These are phyloP conservation scores for Chlamydomonas schloesseri DNA, from an alignment of 139 green algal species.

Conservation along the genomic window DNA sequence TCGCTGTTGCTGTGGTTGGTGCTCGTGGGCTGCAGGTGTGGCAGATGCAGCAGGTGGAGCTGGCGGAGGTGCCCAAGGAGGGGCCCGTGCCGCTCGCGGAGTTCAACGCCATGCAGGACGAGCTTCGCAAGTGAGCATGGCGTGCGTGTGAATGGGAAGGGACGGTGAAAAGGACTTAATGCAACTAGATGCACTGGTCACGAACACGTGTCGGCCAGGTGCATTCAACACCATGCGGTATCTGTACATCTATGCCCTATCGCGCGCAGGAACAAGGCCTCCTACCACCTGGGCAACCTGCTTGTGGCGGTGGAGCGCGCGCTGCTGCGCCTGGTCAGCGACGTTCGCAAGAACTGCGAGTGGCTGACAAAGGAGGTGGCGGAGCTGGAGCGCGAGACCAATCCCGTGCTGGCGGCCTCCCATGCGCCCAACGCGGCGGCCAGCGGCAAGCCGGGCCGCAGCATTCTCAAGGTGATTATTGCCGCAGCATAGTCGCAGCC, in stretches of 20 bases:
- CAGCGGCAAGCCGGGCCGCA: constrained; percentile 21
- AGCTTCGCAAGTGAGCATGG: constrained; percentile 50
- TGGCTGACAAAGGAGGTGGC: constrained; percentile 50
- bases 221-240: no score
- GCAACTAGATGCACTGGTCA: no score
- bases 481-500: no score
- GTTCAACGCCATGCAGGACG: constrained; percentile 47
- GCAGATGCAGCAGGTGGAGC: constrained; percentile 17
- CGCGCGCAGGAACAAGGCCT: constrained; percentile 26
- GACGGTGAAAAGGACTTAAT: background rate
- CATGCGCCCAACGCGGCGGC: background rate
- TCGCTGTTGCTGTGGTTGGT: background rate
- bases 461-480: constrained; percentile 48
- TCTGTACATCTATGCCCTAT: no score
- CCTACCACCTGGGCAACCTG: constrained; percentile 32
- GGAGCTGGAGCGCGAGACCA: constrained; percentile 51
- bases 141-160: no score
- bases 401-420: constrained; percentile 26
- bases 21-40: constrained; percentile 4
- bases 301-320: constrained; percentile 44
- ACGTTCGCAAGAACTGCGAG: constrained; percentile 50
- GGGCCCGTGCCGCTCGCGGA: constrained; percentile 33
- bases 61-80: constrained; percentile 19
- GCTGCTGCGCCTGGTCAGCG: constrained; percentile 44
- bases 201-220: no score